A percentile compares a stretch with the other conserved stretches of the same genome.
These are phyloP conservation scores for Eimeria necatrix DNA, from an alignment of 169 alveolate genomes.

Conservation along the genomic window DNA sequence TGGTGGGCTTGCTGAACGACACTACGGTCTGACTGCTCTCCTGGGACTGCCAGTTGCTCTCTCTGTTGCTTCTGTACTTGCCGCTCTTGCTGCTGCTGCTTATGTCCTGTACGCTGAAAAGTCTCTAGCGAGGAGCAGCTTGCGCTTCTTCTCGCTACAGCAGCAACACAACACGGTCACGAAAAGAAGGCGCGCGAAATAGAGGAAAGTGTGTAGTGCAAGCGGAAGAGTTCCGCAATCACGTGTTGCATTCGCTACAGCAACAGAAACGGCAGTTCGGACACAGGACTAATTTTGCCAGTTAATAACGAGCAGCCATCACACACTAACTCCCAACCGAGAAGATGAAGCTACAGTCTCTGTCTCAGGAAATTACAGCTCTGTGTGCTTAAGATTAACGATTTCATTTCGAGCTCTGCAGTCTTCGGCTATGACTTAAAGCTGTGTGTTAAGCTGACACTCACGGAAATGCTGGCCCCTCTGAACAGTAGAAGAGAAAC, in stretches of 20 bases:
- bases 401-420: no score
- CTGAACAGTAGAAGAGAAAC: not conserved
- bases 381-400: no score
- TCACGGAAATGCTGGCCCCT: not conserved
- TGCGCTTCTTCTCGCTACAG: conserved; percentile 58
- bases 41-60: conserved; percentile 19
- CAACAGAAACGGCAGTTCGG: not conserved
- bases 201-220: not conserved
- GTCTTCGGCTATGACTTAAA: not conserved
- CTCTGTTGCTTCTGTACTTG: not conserved
- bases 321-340: no score
- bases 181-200: not conserved
- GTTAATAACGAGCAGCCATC: no score
- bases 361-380: no score
- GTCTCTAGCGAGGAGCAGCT: conserved; percentile 31
- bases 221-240: no score
- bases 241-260: no score
- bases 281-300: not conserved
- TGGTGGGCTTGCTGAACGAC: conserved; percentile 31
- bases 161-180: not conserved
- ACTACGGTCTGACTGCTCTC: not conserved
- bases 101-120: not conserved
- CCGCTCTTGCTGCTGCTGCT: conserved; percentile 1
- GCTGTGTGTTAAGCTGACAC: not conserved
- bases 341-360: no score